These are phyloP conservation scores for Beauveria varroae DNA, from an alignment of 2,329 filamentous ascomycete species.

Conservation along the genomic window DNA sequence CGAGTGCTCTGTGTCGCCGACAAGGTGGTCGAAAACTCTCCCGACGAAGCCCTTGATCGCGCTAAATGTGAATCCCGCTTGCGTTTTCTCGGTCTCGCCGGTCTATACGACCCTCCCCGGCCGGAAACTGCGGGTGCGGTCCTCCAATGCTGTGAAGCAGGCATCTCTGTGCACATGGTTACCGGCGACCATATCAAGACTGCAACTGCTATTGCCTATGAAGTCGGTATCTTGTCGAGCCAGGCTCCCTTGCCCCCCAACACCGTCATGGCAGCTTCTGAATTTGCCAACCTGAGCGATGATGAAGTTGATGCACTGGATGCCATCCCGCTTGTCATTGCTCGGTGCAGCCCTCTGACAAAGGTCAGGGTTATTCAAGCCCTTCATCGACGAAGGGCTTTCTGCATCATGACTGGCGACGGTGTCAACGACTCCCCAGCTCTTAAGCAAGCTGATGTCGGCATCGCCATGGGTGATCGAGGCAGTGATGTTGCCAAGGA, in stretches of 20 bases:
- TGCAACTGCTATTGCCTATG: slow-evolving; percentile 56
- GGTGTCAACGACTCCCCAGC: slow-evolving; percentile 70
- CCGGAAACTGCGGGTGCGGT: slow-evolving; percentile 57
- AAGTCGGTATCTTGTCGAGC: slow-evolving; percentile 52
- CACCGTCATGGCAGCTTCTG: slow-evolving; percentile 52
- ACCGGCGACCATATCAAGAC: slow-evolving; percentile 64
- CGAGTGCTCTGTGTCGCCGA: slow-evolving; percentile 61
- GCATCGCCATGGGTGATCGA: slow-evolving; percentile 66
- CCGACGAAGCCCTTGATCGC: slow-evolving; percentile 38
- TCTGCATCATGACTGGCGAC: slow-evolving; percentile 69
- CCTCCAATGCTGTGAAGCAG: slow-evolving; percentile 49
- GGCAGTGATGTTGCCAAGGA: slow-evolving; percentile 71
- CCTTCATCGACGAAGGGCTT: slow-evolving; percentile 59
- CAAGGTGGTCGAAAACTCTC: slow-evolving; percentile 32
- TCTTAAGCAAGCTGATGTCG: slow-evolving; percentile 64
- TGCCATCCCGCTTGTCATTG: slow-evolving; percentile 57
- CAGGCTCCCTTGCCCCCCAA: slow-evolving; percentile 29
- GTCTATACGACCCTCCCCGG: slow-evolving; percentile 66
- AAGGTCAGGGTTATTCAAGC: slow-evolving; percentile 72
- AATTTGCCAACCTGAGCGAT: slow-evolving; percentile 56
- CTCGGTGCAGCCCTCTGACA: slow-evolving; percentile 61
- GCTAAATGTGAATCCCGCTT: slow-evolving; percentile 48
- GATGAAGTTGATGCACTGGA: slow-evolving; percentile 55
- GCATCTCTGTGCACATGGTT: slow-evolving; percentile 61
- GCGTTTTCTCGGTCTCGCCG: slow-evolving; percentile 61